A percentile compares a stretch with the other conserved stretches of the same genome.
Evolutionary conservation across 345 rosid species (phyloP).

Genomic region (Firmiana major): DNA sequence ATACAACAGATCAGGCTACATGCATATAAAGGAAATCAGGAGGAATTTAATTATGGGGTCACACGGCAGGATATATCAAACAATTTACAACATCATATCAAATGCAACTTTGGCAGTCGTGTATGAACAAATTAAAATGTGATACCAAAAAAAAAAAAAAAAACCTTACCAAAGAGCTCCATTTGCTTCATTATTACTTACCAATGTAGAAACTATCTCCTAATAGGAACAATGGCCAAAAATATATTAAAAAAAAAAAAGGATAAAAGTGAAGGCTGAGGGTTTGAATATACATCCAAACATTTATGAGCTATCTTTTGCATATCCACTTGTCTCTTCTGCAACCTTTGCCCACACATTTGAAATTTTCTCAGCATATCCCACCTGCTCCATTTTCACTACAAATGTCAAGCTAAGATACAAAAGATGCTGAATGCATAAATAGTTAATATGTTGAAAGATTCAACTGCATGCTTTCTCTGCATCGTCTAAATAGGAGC

Average conservation of each 20-base stretch:
- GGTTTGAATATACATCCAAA: slow-evolving; percentile 40
- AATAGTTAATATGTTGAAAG: neutral
- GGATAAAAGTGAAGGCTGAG: neutral
- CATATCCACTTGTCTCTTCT: slow-evolving; percentile 77
- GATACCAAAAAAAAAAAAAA: neutral
- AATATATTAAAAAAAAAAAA: neutral
- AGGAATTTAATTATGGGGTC: neutral
- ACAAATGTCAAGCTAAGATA: neutral
- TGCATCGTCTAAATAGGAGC: neutral
- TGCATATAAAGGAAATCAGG: too few relatives aligned
- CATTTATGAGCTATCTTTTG: slow-evolving; percentile 42
- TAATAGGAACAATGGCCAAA: slow-evolving; percentile 13
- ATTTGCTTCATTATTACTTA: slow-evolving; percentile 18
- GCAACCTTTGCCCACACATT: slow-evolving; percentile 88
- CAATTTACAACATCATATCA: slow-evolving; percentile 13
- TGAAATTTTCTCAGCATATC: slow-evolving; percentile 90
- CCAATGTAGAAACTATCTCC: slow-evolving; percentile 20
- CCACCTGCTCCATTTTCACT: slow-evolving; percentile 50
- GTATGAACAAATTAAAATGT: neutral
- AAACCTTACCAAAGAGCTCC: slow-evolving; percentile 4
- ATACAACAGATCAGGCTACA: too few relatives aligned
- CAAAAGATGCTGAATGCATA: neutral
- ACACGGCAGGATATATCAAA: neutral
- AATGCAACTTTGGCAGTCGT: neutral
- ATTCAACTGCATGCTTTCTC: neutral